Evolutionary conservation across 805 yeast genomes (phyloP).

Genomic region (Candida michaelii): DNA sequence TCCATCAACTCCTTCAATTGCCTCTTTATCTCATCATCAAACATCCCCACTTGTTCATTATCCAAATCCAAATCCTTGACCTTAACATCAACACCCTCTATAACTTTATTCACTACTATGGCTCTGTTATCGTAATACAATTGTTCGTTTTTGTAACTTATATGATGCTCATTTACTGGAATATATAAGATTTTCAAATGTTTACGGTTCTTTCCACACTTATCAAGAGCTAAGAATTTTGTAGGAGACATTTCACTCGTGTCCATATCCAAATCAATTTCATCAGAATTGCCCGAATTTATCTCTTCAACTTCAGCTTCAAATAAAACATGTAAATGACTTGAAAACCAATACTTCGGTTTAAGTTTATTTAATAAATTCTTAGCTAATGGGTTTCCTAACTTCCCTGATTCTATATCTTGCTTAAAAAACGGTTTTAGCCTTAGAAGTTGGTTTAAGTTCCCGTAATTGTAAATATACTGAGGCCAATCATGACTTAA

Average conservation of each 20-base stretch:
- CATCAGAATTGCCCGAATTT: conserved; percentile 13
- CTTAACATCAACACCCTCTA: conserved; percentile 21
- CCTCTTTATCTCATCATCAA: neutral
- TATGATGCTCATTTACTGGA: conserved; percentile 16
- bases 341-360: conserved; percentile 83
- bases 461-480: conserved; percentile 68
- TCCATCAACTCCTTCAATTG: conserved; percentile 1
- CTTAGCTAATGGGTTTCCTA: conserved; percentile 75
- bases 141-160: conserved; percentile 7
- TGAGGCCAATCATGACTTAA: conserved; percentile 95
- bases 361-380: conserved; percentile 49
- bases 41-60: neutral
- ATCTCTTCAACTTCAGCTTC: conserved; percentile 49
- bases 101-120: conserved; percentile 34
- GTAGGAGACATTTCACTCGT: conserved; percentile 24
- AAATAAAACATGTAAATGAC: conserved; percentile 81
- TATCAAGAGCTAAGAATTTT: conserved; percentile 77
- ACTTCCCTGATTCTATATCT: conserved; percentile 57
- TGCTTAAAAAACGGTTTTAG: conserved; percentile 64
- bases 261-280: conserved; percentile 24
- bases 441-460: conserved; percentile 47
- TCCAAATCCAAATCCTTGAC: neutral
- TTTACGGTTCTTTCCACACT: conserved; percentile 66
- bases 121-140: conserved; percentile 33
- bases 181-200: conserved; percentile 56